Percentiles rank a stretch among this genome's conserved stretches.
Evolutionary conservation across 2,329 filamentous ascomycete genomes (phyloP).

Genomic region (Cryphonectria japonica): DNA sequence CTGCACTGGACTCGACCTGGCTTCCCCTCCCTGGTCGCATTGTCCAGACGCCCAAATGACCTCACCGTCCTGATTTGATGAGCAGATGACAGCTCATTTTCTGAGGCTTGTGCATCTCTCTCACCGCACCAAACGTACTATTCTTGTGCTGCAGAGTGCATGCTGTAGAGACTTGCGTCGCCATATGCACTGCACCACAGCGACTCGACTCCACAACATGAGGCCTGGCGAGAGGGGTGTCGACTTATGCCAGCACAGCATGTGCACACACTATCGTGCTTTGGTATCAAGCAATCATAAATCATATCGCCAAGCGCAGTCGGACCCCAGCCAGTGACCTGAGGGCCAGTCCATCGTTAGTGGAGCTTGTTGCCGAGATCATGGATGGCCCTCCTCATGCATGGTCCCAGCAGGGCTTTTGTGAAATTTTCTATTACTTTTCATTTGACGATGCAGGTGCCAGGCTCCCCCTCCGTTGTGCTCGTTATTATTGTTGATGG

Average conservation of each 20-base stretch:
- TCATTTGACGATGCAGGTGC: background rate
- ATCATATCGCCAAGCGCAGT: background rate
- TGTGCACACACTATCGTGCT: background rate
- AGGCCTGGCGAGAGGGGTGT: background rate
- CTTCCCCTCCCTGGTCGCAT: background rate
- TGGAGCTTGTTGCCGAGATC: conserved; percentile 12
- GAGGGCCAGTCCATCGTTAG: conserved; percentile 22
- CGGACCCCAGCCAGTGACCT: conserved; percentile 3
- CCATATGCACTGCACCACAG: background rate
- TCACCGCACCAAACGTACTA: background rate
- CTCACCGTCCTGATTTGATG: background rate
- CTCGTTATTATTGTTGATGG: background rate
- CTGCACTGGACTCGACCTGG: background rate
- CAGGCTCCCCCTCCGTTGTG: no score
- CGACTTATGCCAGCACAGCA: background rate
- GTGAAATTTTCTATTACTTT: background rate
- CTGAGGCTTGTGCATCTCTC: background rate
- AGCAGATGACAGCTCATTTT: conserved; percentile 1
- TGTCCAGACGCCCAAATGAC: background rate
- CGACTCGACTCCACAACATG: background rate
- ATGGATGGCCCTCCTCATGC: background rate
- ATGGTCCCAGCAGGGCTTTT: background rate
- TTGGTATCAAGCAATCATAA: background rate
- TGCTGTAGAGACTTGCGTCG: background rate
- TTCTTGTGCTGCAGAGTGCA: background rate